Evolutionary conservation across 805 yeast genomes (phyloP).

Genomic region (Sungouiozyma ichnusensis): DNA sequence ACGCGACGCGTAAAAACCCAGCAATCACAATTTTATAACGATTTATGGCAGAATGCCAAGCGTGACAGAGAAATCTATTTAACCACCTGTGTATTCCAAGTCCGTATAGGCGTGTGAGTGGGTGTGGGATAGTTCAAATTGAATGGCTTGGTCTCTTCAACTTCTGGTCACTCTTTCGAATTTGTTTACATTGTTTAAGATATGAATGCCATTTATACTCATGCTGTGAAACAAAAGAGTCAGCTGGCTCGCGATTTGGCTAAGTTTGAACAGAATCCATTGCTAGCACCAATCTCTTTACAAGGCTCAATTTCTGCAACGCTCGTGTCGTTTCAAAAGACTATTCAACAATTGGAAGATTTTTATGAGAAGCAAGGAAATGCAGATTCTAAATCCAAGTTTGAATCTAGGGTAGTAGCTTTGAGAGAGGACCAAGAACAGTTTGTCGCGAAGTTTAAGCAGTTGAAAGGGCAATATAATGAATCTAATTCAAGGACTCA

Average conservation of each 20-base stretch:
- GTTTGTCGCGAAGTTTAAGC: conserved; percentile 25
- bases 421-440: conserved; percentile 36
- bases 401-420: conserved; percentile 47
- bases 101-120: no score
- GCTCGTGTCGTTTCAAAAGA: conserved; percentile 60
- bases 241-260: conserved; percentile 59
- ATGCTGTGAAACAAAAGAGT: conserved; percentile 78
- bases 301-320: conserved; percentile 53
- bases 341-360: conserved; percentile 47
- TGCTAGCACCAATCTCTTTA: conserved; percentile 59
- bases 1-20: neutral
- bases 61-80: no score
- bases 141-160: no score
- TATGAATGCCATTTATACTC: conserved; percentile 79
- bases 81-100: no score
- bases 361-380: conserved; percentile 42
- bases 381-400: conserved; percentile 29
- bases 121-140: no score
- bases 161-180: no score
- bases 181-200: no score
- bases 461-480: conserved; percentile 24
- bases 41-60: no score
- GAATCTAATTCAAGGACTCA: conserved; percentile 19
- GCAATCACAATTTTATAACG: neutral
- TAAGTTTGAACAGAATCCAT: conserved; percentile 51